Base-by-base conservation (phyloP, 2,329 filamentous ascomycete species). In the Aspergillus novofumigatus region DNA sequence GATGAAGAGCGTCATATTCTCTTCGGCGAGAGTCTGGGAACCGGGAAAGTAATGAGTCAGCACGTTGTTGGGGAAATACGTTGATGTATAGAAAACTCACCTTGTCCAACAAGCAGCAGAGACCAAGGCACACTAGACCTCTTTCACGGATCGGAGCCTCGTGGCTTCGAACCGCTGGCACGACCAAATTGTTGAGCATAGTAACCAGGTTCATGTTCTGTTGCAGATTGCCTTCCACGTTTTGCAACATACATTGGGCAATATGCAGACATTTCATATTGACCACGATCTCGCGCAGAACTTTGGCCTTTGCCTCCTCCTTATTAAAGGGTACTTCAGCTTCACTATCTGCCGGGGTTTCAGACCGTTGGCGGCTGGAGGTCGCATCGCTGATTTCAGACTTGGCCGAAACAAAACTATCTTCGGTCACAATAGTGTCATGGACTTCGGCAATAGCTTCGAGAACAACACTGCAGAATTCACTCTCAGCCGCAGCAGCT, bases 181-280 rank as follows among this genome's bases (percentile, higher is more conserved):
- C 92, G 47, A 99, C 91, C 8, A 99, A 83, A 63, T 94, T 97
- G 79, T 99, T 97, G 51, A 99, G 81, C 89, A 97, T 97, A n/a
- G 90, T 90, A 3, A 96, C 91, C n/a, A 97, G 78, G 69, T 96
- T 89, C 56, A 89, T 87, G 71, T 96, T 96, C 64, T 92, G 85
- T 74, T 97, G 92, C 41, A 97, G 80, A 67, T 90, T 90, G 59
- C 91, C 91, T 53, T 90, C 83, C 9, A 99, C 91, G 69, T 97
- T 96, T 70, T 95, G 87, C 52, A 99, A 83, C 90, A 97, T 96
- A 80, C 92, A 97, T 74, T 97, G 91, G 26, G 95, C 92, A 64
- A 99, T 97, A 70, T 97, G 90, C 60, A 99, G 82, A 73, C 94
- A 97, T 77, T 97, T 97, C 85, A 97, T 92, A 79, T 97, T 97